Evolutionary conservation across 768 basidiomycete genomes (phyloP).

Genomic region (Rubroboletus satanas): DNA sequence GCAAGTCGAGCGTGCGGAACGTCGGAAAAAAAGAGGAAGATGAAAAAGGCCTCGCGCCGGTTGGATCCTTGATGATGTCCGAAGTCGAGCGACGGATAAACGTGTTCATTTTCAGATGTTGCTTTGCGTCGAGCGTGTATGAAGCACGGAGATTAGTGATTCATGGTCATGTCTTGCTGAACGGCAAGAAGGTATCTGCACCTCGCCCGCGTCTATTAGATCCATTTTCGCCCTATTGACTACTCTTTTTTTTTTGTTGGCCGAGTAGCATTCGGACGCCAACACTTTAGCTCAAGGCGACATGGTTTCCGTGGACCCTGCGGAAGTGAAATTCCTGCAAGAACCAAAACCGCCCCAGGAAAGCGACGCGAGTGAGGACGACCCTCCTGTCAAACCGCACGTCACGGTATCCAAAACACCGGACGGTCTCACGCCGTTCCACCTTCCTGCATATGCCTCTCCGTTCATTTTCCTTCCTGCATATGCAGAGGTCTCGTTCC

Average conservation of each 20-base stretch:
- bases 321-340: conserved; percentile 69
- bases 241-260: neutral
- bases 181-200: conserved; percentile 79
- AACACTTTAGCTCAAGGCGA: conserved; percentile 93
- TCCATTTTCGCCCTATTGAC: neutral
- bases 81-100: conserved; percentile 96
- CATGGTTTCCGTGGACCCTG: conserved; percentile 85
- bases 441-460: conserved; percentile 80
- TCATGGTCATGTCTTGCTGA: conserved; percentile 82
- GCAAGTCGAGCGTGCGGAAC: conserved; percentile 38
- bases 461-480: conserved; percentile 94
- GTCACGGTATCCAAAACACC: conserved; percentile 1
- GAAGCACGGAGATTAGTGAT: conserved; percentile 84
- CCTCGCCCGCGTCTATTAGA: neutral
- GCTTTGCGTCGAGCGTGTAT: conserved; percentile 86
- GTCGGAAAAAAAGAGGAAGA: conserved; percentile 50
- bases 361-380: neutral
- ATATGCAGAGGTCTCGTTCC: conserved; percentile 81
- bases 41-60: conserved; percentile 71
- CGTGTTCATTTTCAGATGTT: conserved; percentile 84
- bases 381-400: neutral
- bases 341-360: conserved; percentile 28
- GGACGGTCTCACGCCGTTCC: conserved; percentile 61
- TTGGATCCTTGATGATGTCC: conserved; percentile 91
- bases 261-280: conserved; percentile 67